Base-by-base conservation (phyloP, 805 yeast genomes). In the Metschnikowia sp. region DNA sequence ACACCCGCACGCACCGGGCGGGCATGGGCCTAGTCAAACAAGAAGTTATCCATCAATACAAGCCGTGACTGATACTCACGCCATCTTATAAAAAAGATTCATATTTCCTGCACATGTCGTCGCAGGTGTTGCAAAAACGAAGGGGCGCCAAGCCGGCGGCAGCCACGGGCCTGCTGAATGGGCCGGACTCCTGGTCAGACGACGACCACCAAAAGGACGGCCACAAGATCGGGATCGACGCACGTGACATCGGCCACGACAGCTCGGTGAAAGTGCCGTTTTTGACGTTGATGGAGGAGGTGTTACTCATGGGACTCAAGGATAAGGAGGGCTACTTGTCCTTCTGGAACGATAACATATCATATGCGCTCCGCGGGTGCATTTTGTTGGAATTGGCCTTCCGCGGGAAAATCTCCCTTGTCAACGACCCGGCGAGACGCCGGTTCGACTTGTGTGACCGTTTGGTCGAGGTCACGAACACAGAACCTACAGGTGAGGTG, bases 271-370 rank as follows among this genome's bases (percentile, higher is more conserved):
- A 72, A 41, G 66, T 73, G 29, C 99, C 99, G 1, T 72, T 82
- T 37, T 75, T 94, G 56, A 94, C 99, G 0, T 71, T 94, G 55
- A 90, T 94, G 97, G 99, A 94, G 68, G 99, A 94, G 68, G 97
- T 94, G 7, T 73, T 94, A 54, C 76, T 94, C 53, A 79, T 94
- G 73, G 99, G 99, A 5, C 77, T 94, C 55, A 91, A 92, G 62
- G 98, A 94, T 68, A 86, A 87, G 58, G 98, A 94, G 68, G 99
- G 99, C 10, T 90, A 92, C 66, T 75, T 94, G 39, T 89, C 97
- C 29, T 94, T 94, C 69, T 94, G 99, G 99, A 94, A 94, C 64
- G 99, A 94, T 68, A 91, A 89, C 68, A 91, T 94, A 45, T 89
- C 97, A 22, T 94, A 94, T 70, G 96, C 97, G 1, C 76, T 94